Evolutionary conservation across 805 yeast species (phyloP).

Genomic region (Sugiyamaella floridensis): DNA sequence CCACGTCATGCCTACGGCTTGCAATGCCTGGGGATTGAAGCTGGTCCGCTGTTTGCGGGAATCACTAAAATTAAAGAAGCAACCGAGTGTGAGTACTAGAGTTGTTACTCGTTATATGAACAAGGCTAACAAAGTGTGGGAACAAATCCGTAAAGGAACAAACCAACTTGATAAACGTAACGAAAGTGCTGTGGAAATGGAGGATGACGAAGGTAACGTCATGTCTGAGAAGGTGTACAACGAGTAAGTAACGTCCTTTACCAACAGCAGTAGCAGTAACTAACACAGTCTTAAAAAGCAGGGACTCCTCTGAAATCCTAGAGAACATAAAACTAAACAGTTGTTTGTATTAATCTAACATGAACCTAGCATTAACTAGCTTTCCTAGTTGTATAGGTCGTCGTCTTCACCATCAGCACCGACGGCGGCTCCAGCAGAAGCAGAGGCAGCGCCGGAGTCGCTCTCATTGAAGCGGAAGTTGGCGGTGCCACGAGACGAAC

Average conservation of each 20-base stretch:
- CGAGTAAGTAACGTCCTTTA: conserved; percentile 35
- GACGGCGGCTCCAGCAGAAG: conserved; percentile 41
- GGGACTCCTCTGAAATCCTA: conserved; percentile 53
- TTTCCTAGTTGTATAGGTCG: conserved; percentile 50
- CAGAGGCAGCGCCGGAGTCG: conserved; percentile 34
- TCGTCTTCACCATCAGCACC: conserved; percentile 54
- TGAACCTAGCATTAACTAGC: background rate
- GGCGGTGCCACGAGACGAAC: conserved; percentile 91
- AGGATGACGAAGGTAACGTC: conserved; percentile 89
- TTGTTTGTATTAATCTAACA: background rate
- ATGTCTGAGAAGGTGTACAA: conserved; percentile 77
- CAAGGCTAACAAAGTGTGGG: conserved; percentile 40
- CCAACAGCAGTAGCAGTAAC: background rate
- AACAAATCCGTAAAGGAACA: conserved; percentile 35
- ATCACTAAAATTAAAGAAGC: conserved; percentile 68
- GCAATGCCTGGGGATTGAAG: conserved; percentile 61
- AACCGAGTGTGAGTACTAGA: conserved; percentile 12
- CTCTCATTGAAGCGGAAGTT: conserved; percentile 75
- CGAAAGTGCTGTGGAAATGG: conserved; percentile 69
- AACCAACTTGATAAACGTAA: conserved; percentile 35
- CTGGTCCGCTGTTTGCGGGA: conserved; percentile 52
- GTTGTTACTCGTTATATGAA: background rate
- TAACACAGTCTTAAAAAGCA: conserved; percentile 55
- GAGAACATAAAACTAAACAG: no score
- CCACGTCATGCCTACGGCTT: conserved; percentile 68